A percentile compares a stretch with the other conserved stretches of the same genome.
phyloP scores from a whole-genome alignment of 192 early-diverging fungal species.

The Endogone sp. region DNA sequence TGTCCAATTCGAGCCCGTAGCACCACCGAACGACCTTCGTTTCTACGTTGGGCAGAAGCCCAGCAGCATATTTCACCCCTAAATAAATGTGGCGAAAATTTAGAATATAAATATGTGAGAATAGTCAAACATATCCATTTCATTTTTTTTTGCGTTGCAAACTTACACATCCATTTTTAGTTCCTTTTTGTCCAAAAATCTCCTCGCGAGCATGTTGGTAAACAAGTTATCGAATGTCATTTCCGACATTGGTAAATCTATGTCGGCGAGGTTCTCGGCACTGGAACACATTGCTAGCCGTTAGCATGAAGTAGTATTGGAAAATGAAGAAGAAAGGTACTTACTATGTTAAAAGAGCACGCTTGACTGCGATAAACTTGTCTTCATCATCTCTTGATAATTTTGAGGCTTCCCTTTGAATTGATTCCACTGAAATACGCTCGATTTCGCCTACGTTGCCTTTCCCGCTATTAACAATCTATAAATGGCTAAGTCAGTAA shows the following conservation, averaged over 20 bases:
- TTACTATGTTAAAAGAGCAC: slow-evolving; percentile 12
- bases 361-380: slow-evolving; percentile 10
- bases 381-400: slow-evolving; percentile 7
- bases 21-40: slow-evolving; percentile 16
- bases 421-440: slow-evolving; percentile 10
- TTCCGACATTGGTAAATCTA: slow-evolving; percentile 16
- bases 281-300: slow-evolving; percentile 2
- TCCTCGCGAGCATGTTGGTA: slow-evolving; percentile 18
- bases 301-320: neutral
- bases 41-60: slow-evolving; percentile 16
- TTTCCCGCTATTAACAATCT: slow-evolving; percentile 14
- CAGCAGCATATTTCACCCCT: slow-evolving; percentile 22
- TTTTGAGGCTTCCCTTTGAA: slow-evolving; percentile 4
- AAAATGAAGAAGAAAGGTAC: slow-evolving; percentile 2
- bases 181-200: slow-evolving; percentile 16
- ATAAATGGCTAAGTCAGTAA: slow-evolving; percentile 5
- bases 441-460: slow-evolving; percentile 3
- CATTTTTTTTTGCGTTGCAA: slow-evolving; percentile 6
- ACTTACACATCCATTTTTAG: slow-evolving; percentile 24
- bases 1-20: slow-evolving; percentile 17
- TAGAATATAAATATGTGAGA: slow-evolving; percentile 1
- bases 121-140: slow-evolving; percentile 8
- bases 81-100: slow-evolving; percentile 11
- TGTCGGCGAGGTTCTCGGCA: slow-evolving; percentile 11
- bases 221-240: slow-evolving; percentile 16